phyloP scores from a whole-genome alignment of 495 filamentous ascomycete genomes.

The Hypoxylon rickii region DNA sequence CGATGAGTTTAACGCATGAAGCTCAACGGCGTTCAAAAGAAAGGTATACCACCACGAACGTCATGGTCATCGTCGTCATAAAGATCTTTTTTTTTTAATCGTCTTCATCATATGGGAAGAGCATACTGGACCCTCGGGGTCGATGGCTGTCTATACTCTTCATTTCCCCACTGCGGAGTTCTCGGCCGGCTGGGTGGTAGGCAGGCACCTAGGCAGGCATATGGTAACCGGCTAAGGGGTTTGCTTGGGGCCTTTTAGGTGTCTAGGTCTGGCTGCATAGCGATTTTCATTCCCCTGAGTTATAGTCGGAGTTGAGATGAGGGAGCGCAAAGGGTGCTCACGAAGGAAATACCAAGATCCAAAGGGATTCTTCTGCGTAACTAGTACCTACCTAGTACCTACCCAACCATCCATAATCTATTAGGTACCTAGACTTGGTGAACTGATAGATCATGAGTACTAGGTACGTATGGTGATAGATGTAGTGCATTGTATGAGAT shows the following conservation, averaged over 20 bases:
- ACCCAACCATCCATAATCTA: too few relatives aligned
- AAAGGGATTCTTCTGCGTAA: too few relatives aligned
- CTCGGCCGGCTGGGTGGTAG: background rate
- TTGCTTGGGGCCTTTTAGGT: background rate
- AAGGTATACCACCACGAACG: constrained; percentile 6
- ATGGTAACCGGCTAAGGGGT: background rate
- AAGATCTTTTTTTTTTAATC: background rate
- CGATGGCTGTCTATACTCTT: constrained; percentile 14
- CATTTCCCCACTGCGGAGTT: background rate
- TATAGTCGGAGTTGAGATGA: too few relatives aligned
- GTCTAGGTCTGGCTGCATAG: constrained; percentile 6
- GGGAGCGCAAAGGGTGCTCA: too few relatives aligned
- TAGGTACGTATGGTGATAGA: too few relatives aligned
- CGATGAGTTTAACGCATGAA: constrained; percentile 26
- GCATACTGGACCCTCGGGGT: constrained; percentile 9
- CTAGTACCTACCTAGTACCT: too few relatives aligned
- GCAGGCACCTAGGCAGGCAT: background rate
- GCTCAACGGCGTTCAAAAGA: constrained; percentile 15
- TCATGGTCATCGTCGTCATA: background rate
- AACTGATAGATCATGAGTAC: too few relatives aligned
- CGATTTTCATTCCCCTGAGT: background rate
- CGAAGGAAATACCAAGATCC: too few relatives aligned
- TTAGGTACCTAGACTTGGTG: too few relatives aligned
- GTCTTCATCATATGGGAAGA: background rate
- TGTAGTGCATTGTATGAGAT: too few relatives aligned